Evolutionary conservation across 1,284 basidiomycete genomes (phyloP), one percentile per base, ranked within the genome.

Genomic region (Ganoderma multipileum): DNA sequence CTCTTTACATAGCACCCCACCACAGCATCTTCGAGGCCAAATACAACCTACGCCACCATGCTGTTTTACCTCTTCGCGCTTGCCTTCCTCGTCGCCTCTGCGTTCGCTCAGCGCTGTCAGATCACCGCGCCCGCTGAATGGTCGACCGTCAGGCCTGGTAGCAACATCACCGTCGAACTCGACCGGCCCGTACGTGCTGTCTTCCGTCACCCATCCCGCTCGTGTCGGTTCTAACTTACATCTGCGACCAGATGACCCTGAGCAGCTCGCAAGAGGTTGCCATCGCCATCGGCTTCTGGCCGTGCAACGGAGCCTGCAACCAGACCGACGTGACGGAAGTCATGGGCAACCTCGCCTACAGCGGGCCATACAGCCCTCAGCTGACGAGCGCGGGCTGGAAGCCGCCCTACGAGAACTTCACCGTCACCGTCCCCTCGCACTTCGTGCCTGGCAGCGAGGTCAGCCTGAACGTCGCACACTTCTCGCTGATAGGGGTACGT

Each of bases 381-480:
- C 78, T 78, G 69, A 76, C 38, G 38, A 3, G 77, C 18, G 64
- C 71, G 33, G 71, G 68, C 33, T 60, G 36, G 36, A 65, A 81
- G 66, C 82, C 82, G 12, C 84, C 84, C 11, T 79, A 84, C 75
- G 80, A 87, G 76, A 88, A 88, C 76, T 86, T 87, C 71, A 83
- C 83, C 6, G 79, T 89, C n/a, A 76, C 75, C 4, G 75, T 89
- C 36, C 86, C 86, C 0, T 33, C 73, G 5, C 61, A 62, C 39
- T 69, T 81, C 50, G 63, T 55, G 39, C 71, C 36, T 4, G 71
- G 77, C 23, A 79, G 83, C 18, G 63, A 66, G 16, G 82, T 81
- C 9, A 79, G 81, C 68, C 74, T 88, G 36, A 79, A 77, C 26
- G 82, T 85, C 6, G 76, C 81, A 41, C 86, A 86, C 72, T 75